Conservation (phyloP, 2,329 filamentous ascomycete species). For the Monosporascus sp. region DNA sequence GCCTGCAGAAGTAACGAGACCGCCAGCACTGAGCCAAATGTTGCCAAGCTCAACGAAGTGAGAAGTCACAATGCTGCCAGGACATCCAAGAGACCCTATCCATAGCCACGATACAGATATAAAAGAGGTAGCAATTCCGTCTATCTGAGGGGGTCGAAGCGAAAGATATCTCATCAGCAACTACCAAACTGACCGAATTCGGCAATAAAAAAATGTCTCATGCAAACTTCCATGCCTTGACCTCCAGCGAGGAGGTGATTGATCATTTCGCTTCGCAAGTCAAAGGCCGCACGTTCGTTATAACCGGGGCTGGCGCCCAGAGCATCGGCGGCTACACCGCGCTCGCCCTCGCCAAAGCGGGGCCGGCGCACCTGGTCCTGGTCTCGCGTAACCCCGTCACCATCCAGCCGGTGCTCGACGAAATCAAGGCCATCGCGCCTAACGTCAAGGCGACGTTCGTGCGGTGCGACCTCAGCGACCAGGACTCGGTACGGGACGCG, state of each 20-base stretch:
- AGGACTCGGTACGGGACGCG: constrained; percentile 11
- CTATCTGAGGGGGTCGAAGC: not conserved
- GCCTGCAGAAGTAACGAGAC: too few species aligned
- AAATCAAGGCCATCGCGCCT: constrained; percentile 9
- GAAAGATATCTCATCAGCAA: not conserved
- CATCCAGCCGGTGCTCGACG: constrained; percentile 12
- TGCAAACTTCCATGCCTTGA: not conserved
- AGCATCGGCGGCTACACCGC: constrained; percentile 3
- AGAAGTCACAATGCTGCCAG: too few species aligned
- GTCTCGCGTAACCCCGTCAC: constrained; percentile 9
- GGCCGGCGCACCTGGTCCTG: constrained; percentile 11
- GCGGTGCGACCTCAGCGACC: constrained; percentile 11
- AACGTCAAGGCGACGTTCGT: constrained; percentile 10
- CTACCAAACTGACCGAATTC: not conserved
- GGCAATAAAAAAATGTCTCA: not conserved
- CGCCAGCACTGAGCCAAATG: too few species aligned
- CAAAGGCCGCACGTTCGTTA: constrained; percentile 15
- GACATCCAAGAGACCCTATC: too few species aligned
- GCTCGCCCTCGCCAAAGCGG: constrained; percentile 5
- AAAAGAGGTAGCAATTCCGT: not conserved
- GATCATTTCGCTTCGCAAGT: not conserved
- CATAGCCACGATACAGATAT: too few species aligned
- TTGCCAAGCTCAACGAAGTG: too few species aligned
- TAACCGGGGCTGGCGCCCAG: constrained; percentile 4
- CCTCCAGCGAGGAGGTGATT: not conserved